Conservation (phyloP, 768 basidiomycete species). For the Collybiopsis confluens region DNA sequence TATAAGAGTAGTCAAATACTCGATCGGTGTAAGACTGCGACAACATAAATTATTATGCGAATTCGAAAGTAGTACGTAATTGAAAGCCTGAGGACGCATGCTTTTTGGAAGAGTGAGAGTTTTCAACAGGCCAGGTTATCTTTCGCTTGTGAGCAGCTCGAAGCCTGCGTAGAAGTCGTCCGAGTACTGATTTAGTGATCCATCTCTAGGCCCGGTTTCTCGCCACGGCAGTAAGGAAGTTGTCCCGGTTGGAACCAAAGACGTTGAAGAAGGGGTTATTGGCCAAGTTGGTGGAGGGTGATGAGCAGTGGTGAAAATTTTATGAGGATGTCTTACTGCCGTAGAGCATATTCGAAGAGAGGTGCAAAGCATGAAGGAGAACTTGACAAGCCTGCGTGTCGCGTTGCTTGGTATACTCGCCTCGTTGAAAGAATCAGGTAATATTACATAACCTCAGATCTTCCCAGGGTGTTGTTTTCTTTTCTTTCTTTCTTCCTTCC, state of each 20-base stretch:
- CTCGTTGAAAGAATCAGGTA: no score
- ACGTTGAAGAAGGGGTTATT: neutral
- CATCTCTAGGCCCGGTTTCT: neutral
- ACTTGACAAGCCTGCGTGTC: no score
- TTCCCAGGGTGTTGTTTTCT: no score
- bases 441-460: no score
- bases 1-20: conserved; percentile 14
- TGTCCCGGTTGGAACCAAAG: neutral
- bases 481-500: no score
- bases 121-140: neutral
- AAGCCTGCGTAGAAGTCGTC: neutral
- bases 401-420: no score
- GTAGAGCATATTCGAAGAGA: neutral
- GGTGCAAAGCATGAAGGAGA: no score
- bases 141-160: neutral
- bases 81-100: neutral
- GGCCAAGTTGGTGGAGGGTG: neutral
- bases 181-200: neutral
- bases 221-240: neutral
- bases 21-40: conserved; percentile 8
- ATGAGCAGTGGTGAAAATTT: neutral
- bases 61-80: neutral
- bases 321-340: neutral
- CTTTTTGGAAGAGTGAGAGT: neutral
- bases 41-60: neutral